A percentile compares a stretch with the other conserved stretches of the same genome.
Evolutionary conservation across 345 rosid genomes (phyloP).

Genomic region (Fremontodendron californicum): DNA sequence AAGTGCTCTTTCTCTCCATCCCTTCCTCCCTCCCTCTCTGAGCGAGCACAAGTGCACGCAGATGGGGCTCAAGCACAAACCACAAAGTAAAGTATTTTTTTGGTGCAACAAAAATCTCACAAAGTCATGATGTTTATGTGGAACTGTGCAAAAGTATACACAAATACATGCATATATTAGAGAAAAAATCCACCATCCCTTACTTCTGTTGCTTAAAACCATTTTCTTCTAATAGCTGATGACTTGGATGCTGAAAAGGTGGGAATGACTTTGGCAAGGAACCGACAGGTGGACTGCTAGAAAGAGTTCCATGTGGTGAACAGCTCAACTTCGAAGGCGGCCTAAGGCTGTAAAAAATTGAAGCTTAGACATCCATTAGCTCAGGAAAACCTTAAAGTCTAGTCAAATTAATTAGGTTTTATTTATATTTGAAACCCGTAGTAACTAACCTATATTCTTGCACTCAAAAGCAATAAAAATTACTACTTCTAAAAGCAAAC

Average conservation of each 20-base stretch:
- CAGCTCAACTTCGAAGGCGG: slow-evolving; percentile 66
- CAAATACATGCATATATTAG: slow-evolving; percentile 6
- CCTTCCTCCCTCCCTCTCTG: background rate
- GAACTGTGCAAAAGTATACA: background rate
- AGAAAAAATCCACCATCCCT: slow-evolving; percentile 25
- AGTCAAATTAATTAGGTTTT: background rate
- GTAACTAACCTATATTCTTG: background rate
- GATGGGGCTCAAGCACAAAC: slow-evolving; percentile 8
- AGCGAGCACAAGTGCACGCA: slow-evolving; percentile 9
- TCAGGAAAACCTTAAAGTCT: background rate
- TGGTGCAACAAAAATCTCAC: background rate
- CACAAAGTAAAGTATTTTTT: background rate
- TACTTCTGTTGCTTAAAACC: slow-evolving; percentile 96
- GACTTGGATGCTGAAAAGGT: slow-evolving; percentile 93
- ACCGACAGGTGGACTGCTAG: slow-evolving; percentile 90
- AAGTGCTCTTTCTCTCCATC: slow-evolving; percentile 1
- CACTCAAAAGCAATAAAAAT: background rate
- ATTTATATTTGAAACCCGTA: background rate
- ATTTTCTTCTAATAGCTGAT: slow-evolving; percentile 91
- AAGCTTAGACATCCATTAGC: slow-evolving; percentile 18
- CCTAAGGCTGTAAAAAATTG: slow-evolving; percentile 47
- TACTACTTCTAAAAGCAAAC: background rate
- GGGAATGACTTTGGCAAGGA: slow-evolving; percentile 94
- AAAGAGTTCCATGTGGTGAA: slow-evolving; percentile 68
- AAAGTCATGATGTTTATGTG: background rate